A percentile compares a stretch with the other conserved stretches of the same genome.
Conservation (phyloP, 2,329 filamentous ascomycete species). For the Talaromyces sp. region DNA sequence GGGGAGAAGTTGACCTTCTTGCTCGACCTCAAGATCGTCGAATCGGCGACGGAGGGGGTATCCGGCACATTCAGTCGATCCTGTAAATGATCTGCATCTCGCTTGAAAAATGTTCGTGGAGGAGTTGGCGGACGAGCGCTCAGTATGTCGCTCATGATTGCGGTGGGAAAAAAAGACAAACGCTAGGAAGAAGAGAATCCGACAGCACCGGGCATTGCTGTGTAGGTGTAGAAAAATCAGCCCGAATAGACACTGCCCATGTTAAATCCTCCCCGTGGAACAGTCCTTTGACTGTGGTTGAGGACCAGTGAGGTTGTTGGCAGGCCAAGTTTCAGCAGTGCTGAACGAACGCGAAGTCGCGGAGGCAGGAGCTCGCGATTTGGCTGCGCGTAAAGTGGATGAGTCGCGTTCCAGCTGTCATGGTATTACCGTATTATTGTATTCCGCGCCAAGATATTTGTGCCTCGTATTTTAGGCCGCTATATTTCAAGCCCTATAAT, state of each 20-base stretch:
- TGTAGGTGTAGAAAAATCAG: background rate
- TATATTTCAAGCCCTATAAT: background rate
- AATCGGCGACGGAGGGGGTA: constrained; percentile 35
- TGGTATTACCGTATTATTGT: constrained; percentile 1
- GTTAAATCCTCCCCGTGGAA: background rate
- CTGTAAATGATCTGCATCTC: constrained; percentile 34
- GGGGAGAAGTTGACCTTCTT: constrained; percentile 63
- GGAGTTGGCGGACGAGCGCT: constrained; percentile 54
- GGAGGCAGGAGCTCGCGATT: constrained; percentile 14
- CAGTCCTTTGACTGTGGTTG: background rate
- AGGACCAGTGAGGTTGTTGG: background rate
- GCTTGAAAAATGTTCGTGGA: constrained; percentile 38
- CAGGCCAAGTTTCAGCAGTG: background rate
- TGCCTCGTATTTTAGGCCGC: background rate
- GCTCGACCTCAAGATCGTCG: constrained; percentile 30
- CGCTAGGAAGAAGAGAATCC: constrained; percentile 3
- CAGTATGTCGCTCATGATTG: constrained; percentile 41
- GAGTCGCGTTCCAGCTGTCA: constrained; percentile 21
- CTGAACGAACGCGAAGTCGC: constrained; percentile 2
- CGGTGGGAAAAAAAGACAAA: constrained; percentile 14
- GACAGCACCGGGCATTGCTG: constrained; percentile 10
- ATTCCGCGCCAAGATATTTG: background rate
- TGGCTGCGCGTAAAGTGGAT: constrained; percentile 34
- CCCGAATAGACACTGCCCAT: background rate
- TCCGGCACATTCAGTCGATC: constrained; percentile 28